Conservation (phyloP, 345 rosid genomes). For the Isatis tinctoria region DNA sequence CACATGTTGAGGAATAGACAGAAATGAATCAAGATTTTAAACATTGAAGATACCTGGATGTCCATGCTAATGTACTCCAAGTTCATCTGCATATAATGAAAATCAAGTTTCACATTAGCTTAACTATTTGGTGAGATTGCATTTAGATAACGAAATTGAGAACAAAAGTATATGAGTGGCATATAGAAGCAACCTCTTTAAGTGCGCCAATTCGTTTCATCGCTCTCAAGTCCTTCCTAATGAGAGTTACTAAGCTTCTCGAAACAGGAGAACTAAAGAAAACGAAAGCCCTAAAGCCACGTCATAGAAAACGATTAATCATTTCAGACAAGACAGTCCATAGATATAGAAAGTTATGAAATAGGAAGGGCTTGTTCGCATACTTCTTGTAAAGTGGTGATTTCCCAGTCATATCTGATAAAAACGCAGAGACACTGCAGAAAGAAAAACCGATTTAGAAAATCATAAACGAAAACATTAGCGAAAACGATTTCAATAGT, state of each 20-base stretch:
- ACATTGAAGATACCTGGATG: conserved; percentile 54
- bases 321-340: not conserved
- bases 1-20: not conserved
- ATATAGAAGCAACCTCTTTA: conserved; percentile 59
- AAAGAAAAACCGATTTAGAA: not conserved
- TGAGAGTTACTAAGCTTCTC: conserved; percentile 63
- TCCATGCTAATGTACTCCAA: conserved; percentile 95
- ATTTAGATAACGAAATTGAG: not conserved
- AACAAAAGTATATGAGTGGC: not conserved
- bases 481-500: conserved; percentile 6
- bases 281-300: conserved; percentile 73
- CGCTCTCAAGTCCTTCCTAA: conserved; percentile 71
- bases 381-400: conserved; percentile 89
- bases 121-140: not conserved
- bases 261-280: conserved; percentile 94
- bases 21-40: not conserved
- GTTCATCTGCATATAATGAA: conserved; percentile 73
- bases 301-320: not conserved
- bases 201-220: conserved; percentile 83
- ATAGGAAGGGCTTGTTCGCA: conserved; percentile 31
- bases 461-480: not conserved
- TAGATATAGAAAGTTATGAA: not conserved
- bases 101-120: not conserved
- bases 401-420: conserved; percentile 93
- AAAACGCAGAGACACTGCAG: conserved; percentile 69